Base-by-base conservation (phyloP, 2,329 filamentous ascomycete species). In the Aspergillus carbonarius region DNA sequence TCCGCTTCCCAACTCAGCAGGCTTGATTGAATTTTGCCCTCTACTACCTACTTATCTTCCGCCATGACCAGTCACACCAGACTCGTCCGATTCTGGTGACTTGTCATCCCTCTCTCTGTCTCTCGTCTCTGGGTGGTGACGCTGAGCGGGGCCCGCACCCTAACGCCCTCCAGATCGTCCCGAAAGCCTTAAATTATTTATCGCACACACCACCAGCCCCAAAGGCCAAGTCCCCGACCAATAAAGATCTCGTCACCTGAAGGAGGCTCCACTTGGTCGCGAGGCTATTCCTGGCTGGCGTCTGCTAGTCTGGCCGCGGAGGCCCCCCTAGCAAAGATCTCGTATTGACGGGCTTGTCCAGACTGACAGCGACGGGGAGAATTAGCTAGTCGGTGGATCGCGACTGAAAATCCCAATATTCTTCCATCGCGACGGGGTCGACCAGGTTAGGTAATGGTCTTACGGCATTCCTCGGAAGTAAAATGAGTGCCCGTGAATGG, bases 231-330 rank as follows among this genome's bases (percentile, higher is more conserved):
- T 42, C 44, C 50, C 44, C 48, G 48, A 39, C 55, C 60, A 63
- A 61, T 60, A 55, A 51, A 32, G 55, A 50, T 35, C 27, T 53
- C 47, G 37, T 27, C 46, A 42, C 54, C 51, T 40, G 32, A 23
- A 54, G 25, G 58, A 49, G 75, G 75, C 12, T 68, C 70, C 37
- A 72, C 72, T 27, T 70, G 77, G n/a, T 68, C 68, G 72, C 74
- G 34, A 75, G 75, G 58, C 49, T 68, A 78, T 34, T 72, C 67
- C 37, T 79, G 71, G 76, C 69, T 78, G 59, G 73, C 69, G 56
- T 55, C 59, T 60, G 58, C 54, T 61, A 65, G 64, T 59, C 51
- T 39, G 32, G 46, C 55, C 55, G 44, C 40, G 32, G 35, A 55
- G 30, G 35, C 12, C 37, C 40, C 49, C 50, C 57, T 51, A 47